Evolutionary conservation across 148 eudicot genomes (phyloP).

Genomic region (Dianthus caryophyllus): DNA sequence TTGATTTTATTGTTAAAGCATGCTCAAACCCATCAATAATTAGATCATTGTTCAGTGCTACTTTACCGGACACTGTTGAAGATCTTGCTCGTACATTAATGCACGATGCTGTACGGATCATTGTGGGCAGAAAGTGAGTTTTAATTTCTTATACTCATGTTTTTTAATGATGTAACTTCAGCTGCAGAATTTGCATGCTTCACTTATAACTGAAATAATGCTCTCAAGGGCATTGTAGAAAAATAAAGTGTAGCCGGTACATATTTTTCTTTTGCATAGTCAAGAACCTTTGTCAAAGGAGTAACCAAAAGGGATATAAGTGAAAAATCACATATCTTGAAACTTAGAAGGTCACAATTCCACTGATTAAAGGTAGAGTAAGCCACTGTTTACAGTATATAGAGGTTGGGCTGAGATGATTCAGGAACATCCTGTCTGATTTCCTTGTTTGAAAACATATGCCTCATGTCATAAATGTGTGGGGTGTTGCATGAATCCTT

Average conservation of each 20-base stretch:
- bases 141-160: neutral
- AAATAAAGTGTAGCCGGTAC: neutral
- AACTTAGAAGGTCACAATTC: conserved; percentile 1
- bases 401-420: neutral
- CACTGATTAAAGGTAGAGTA: neutral
- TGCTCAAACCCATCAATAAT: conserved; percentile 82
- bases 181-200: conserved; percentile 4
- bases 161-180: conserved; percentile 4
- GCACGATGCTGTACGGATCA: conserved; percentile 93
- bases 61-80: conserved; percentile 95
- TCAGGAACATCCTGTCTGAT: neutral
- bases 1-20: conserved; percentile 89
- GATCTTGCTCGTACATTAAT: conserved; percentile 95
- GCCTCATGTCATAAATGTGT: neutral
- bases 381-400: neutral
- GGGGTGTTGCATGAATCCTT: neutral
- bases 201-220: conserved; percentile 4
- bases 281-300: neutral
- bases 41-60: conserved; percentile 91
- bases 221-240: conserved; percentile 3
- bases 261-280: neutral
- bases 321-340: neutral
- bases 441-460: neutral
- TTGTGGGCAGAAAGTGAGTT: conserved; percentile 85
- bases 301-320: neutral